phyloP scores from a whole-genome alignment of 352 stramenopile genomes.

The Plasmopara muralis region DNA sequence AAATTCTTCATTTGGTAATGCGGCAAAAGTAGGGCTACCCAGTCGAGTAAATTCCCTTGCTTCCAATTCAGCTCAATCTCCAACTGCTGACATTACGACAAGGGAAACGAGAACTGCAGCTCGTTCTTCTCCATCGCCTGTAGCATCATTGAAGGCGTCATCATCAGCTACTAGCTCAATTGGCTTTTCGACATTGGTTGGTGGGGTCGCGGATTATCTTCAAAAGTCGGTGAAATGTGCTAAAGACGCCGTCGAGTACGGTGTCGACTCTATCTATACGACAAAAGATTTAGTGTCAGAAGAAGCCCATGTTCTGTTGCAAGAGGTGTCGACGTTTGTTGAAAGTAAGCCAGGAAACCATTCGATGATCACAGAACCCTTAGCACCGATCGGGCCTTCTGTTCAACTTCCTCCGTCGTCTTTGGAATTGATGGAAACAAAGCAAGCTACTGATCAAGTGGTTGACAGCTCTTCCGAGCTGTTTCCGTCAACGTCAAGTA shows the following conservation, averaged over 20 bases:
- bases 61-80: neutral
- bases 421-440: conserved; percentile 27
- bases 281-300: conserved; percentile 61
- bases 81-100: conserved; percentile 10
- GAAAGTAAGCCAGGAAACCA: conserved; percentile 31
- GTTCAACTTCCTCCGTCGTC: conserved; percentile 21
- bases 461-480: conserved; percentile 11
- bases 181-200: conserved; percentile 55
- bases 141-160: conserved; percentile 12
- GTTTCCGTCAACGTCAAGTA: conserved; percentile 15
- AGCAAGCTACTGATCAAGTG: conserved; percentile 10
- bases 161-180: conserved; percentile 33
- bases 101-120: neutral
- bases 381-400: conserved; percentile 1
- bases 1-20: neutral
- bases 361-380: conserved; percentile 7
- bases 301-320: conserved; percentile 52
- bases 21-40: neutral
- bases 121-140: conserved; percentile 12
- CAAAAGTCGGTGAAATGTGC: conserved; percentile 68
- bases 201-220: conserved; percentile 60
- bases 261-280: conserved; percentile 68
- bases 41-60: conserved; percentile 1
- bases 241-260: conserved; percentile 64
- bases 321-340: conserved; percentile 57